Evolutionary conservation across 805 yeast species (phyloP).

Genomic region (Kuraishia molischiana): DNA sequence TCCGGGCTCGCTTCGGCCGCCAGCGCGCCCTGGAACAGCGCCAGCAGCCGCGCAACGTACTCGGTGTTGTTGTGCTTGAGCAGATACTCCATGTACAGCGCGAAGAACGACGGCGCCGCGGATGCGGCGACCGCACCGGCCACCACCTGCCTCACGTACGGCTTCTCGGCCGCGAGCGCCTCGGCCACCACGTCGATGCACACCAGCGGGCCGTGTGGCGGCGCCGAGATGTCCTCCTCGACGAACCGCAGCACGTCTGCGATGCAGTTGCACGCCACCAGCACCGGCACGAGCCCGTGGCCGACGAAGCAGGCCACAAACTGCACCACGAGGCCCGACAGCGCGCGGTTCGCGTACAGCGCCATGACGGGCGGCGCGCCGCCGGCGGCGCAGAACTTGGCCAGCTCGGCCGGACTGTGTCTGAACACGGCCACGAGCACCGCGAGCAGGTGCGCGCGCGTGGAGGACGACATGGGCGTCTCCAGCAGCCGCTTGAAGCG

Average conservation of each 20-base stretch:
- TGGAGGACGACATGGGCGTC: neutral
- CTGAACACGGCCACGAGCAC: neutral
- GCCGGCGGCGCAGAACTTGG: conserved; percentile 7
- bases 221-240: conserved; percentile 30
- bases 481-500: neutral
- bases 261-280: conserved; percentile 34
- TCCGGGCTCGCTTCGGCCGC: neutral
- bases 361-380: conserved; percentile 4
- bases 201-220: conserved; percentile 29
- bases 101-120: conserved; percentile 22
- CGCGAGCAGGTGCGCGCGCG: neutral
- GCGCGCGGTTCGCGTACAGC: neutral
- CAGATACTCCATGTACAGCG: conserved; percentile 22
- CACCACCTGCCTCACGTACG: conserved; percentile 26
- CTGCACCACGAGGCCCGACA: conserved; percentile 2
- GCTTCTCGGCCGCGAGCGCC: conserved; percentile 26
- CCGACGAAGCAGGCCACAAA: conserved; percentile 2
- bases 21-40: neutral
- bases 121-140: conserved; percentile 28
- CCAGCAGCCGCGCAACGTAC: neutral
- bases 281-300: conserved; percentile 26
- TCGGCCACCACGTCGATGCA: conserved; percentile 25
- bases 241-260: conserved; percentile 27
- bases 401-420: conserved; percentile 1
- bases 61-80: neutral